Evolutionary conservation across 139 green algal species (phyloP).

Genomic region (Prasinococcaceae sp.): DNA sequence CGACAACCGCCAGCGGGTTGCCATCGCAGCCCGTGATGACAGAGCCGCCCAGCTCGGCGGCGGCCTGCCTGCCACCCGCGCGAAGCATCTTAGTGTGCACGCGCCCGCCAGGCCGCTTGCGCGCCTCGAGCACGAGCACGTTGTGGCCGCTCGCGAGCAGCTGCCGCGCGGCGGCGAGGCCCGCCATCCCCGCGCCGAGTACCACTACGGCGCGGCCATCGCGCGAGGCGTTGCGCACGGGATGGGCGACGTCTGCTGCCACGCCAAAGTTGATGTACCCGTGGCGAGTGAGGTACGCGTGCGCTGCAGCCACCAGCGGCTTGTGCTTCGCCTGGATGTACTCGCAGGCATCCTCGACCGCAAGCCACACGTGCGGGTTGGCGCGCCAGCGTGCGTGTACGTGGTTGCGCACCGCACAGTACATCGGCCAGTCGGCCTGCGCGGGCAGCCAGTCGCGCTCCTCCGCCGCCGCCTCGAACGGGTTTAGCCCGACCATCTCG

Average conservation of each 20-base stretch:
- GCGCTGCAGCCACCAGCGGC: slow-evolving; percentile 6
- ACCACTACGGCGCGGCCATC: slow-evolving; percentile 47
- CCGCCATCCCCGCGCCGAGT: slow-evolving; percentile 74
- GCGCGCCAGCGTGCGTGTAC: slow-evolving; percentile 27
- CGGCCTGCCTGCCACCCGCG: slow-evolving; percentile 24
- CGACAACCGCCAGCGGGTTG: slow-evolving; percentile 76
- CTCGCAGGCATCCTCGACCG: not conserved
- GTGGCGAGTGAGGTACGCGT: slow-evolving; percentile 14
- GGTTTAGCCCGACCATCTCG: too few relatives aligned
- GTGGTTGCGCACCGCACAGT: slow-evolving; percentile 49
- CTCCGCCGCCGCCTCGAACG: too few relatives aligned
- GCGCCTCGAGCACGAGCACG: slow-evolving; percentile 73
- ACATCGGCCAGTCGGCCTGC: slow-evolving; percentile 17
- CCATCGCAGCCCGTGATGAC: slow-evolving; percentile 85
- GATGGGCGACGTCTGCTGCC: slow-evolving; percentile 7
- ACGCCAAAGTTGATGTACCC: slow-evolving; percentile 88
- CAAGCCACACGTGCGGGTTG: slow-evolving; percentile 11
- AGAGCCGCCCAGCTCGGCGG: slow-evolving; percentile 73
- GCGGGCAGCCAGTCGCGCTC: slow-evolving; percentile 36
- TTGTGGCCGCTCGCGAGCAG: slow-evolving; percentile 56
- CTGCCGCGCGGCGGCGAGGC: slow-evolving; percentile 69
- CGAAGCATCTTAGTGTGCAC: slow-evolving; percentile 54
- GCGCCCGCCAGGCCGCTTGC: slow-evolving; percentile 53
- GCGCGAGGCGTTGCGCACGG: not conserved
- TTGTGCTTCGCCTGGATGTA: slow-evolving; percentile 3